phyloP scores from a whole-genome alignment of 2,329 filamentous ascomycete genomes.

The Talaromyces atroroseus region DNA sequence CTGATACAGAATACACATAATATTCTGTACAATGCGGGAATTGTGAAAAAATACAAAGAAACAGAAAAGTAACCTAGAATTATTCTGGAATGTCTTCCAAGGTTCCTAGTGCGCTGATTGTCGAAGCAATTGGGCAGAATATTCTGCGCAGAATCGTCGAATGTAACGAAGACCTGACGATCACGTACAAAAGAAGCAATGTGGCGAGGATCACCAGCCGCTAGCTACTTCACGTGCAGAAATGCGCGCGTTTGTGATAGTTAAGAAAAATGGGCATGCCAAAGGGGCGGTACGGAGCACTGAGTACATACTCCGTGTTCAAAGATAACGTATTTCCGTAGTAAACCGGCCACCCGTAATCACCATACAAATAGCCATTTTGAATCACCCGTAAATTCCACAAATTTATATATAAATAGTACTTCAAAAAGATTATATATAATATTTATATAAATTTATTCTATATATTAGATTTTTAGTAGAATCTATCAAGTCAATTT shows the following conservation, averaged over 20 bases:
- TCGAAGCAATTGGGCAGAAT: not conserved
- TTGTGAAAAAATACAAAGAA: too few relatives aligned
- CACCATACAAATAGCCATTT: too few relatives aligned
- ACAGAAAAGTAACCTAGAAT: not conserved
- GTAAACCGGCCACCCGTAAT: too few relatives aligned
- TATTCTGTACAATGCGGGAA: not conserved
- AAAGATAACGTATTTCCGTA: too few relatives aligned
- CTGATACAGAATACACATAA: too few relatives aligned
- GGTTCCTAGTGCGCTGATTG: not conserved
- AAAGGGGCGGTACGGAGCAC: not conserved
- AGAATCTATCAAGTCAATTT: too few relatives aligned
- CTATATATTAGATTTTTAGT: too few relatives aligned
- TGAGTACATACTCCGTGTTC: not conserved
- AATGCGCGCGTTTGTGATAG: not conserved
- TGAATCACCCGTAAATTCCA: too few relatives aligned
- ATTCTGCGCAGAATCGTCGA: not conserved
- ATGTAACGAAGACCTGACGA: not conserved
- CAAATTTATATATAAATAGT: too few relatives aligned
- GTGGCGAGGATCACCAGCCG: not conserved
- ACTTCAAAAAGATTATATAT: too few relatives aligned
- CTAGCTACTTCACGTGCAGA: not conserved
- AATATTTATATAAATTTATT: too few relatives aligned
- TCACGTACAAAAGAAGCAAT: not conserved
- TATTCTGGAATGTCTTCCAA: not conserved
- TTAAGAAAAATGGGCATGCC: not conserved